Evolutionary conservation across 495 filamentous ascomycete species (phyloP).

Genomic region (Hyaloscypha variabilis): DNA sequence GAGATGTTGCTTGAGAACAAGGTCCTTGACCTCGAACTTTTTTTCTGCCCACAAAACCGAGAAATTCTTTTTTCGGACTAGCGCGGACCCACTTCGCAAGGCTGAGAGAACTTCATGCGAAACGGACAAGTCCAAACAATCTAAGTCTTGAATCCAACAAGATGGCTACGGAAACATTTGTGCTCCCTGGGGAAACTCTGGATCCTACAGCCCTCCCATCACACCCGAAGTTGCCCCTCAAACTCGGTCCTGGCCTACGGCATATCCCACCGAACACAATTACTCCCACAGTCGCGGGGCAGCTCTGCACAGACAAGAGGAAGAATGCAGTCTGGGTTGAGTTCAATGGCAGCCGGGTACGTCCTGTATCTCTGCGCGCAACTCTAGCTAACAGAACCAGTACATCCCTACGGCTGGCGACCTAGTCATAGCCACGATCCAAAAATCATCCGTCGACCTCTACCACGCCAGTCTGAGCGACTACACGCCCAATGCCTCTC

Average conservation of each 20-base stretch:
- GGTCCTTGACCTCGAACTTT: constrained; percentile 25
- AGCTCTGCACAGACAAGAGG: constrained; percentile 71
- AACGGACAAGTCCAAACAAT: neutral
- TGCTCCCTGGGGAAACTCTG: constrained; percentile 80
- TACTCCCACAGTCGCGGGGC: constrained; percentile 75
- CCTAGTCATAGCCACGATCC: constrained; percentile 81
- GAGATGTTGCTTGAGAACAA: neutral
- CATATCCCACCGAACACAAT: constrained; percentile 73
- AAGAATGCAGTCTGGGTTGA: constrained; percentile 85
- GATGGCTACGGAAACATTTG: constrained; percentile 58
- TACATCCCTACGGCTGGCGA: constrained; percentile 80
- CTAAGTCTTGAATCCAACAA: neutral
- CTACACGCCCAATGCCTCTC: constrained; percentile 71
- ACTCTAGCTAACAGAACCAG: constrained; percentile 39
- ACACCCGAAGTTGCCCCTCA: constrained; percentile 67
- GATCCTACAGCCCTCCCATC: constrained; percentile 63
- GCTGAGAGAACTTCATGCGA: constrained; percentile 28
- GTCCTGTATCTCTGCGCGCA: constrained; percentile 6
- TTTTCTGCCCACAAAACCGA: constrained; percentile 21
- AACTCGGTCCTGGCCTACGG: constrained; percentile 82
- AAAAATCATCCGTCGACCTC: constrained; percentile 71
- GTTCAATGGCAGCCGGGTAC: constrained; percentile 64
- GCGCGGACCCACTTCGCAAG: constrained; percentile 22
- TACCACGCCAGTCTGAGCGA: constrained; percentile 65
- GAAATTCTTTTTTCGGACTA: constrained; percentile 31